Percentiles rank a stretch among this genome's conserved stretches.
phyloP scores from a whole-genome alignment of 108 stramenopile genomes.

The Skeletonema costatum region DNA sequence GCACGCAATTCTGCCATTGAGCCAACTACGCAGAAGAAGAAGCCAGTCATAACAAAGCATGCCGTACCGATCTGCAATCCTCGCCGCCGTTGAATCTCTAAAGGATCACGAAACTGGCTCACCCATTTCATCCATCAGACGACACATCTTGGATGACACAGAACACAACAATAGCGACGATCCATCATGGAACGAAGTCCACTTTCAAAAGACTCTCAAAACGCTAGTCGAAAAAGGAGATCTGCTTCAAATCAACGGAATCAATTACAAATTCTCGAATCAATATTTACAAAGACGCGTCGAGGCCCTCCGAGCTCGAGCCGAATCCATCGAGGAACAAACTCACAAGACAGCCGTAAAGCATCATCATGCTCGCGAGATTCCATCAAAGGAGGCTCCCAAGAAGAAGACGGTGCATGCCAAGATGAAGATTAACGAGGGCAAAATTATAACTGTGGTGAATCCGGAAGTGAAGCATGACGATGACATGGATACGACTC shows the following conservation, averaged over 20 bases:
- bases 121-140: conserved; percentile 23
- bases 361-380: conserved; percentile 18
- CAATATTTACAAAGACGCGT: conserved; percentile 16
- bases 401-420: conserved; percentile 37
- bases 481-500: conserved; percentile 18
- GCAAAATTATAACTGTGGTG: conserved; percentile 39
- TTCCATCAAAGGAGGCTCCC: conserved; percentile 28
- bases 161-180: neutral
- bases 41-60: conserved; percentile 5
- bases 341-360: neutral
- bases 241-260: conserved; percentile 21
- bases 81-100: conserved; percentile 38
- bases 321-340: conserved; percentile 7
- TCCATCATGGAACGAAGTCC: conserved; percentile 26
- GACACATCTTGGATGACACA: conserved; percentile 22
- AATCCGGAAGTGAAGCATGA: conserved; percentile 7
- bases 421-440: conserved; percentile 44
- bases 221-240: conserved; percentile 28
- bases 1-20: too few relatives aligned
- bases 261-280: conserved; percentile 45
- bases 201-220: conserved; percentile 44
- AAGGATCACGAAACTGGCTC: conserved; percentile 46
- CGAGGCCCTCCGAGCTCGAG: conserved; percentile 16
- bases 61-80: conserved; percentile 46
- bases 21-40: too few relatives aligned